These are phyloP conservation scores for Dendrocalamus sinicus DNA, from an alignment of 176 grass and related monocot genomes.

Conservation along the genomic window DNA sequence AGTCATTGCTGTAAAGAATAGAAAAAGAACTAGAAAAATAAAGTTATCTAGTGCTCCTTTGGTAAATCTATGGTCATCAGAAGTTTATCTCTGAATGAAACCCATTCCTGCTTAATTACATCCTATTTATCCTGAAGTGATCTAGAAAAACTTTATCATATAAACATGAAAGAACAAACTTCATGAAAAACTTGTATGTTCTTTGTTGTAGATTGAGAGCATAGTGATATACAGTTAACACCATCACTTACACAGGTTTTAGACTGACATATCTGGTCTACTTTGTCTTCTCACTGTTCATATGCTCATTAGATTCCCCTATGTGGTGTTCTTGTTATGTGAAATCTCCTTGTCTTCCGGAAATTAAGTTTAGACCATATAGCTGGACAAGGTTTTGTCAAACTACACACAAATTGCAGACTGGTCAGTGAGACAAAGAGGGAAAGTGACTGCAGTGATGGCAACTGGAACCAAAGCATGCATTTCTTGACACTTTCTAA, in stretches of 20 bases:
- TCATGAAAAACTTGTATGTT: no score
- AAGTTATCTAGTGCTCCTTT: neutral
- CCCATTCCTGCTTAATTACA: no score
- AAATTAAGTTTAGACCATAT: conserved; percentile 14
- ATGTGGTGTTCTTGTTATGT: neutral
- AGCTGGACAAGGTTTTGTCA: neutral
- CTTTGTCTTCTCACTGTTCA: neutral
- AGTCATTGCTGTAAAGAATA: neutral
- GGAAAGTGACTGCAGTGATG: neutral
- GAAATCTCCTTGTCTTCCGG: neutral
- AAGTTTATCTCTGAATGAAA: no score
- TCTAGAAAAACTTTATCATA: no score
- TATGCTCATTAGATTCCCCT: conserved; percentile 1
- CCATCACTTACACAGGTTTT: neutral
- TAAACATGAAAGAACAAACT: no score
- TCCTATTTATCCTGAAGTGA: no score
- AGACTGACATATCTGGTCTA: neutral
- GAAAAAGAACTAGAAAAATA: neutral
- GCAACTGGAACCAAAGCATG: neutral
- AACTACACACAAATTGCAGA: neutral
- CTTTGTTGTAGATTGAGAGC: neutral
- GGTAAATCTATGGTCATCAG: no score
- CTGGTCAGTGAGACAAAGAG: neutral
- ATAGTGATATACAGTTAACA: neutral
- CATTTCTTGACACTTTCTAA: conserved; percentile 18